phyloP scores from a whole-genome alignment of 768 basidiomycete species.

The Suillus placidus region DNA sequence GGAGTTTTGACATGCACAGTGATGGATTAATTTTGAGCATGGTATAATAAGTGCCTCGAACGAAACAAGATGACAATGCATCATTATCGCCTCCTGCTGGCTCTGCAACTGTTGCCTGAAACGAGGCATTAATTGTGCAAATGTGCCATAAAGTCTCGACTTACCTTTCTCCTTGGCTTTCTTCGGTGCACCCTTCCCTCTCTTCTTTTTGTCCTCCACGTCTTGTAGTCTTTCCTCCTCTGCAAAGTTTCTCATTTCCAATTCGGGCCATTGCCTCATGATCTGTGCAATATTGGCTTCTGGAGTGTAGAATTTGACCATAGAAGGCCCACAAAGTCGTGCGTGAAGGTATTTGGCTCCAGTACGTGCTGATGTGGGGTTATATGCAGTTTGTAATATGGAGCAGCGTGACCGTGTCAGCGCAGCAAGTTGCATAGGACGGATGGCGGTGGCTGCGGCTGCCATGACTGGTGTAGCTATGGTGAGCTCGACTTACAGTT shows the following conservation, averaged over 20 bases:
- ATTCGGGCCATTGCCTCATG: conserved; percentile 52
- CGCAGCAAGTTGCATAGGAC: conserved; percentile 56
- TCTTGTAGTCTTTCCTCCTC: conserved; percentile 73
- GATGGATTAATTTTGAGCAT: background rate
- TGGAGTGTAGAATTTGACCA: conserved; percentile 81
- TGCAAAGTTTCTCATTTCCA: conserved; percentile 63
- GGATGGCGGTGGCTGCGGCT: conserved; percentile 32
- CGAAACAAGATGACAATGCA: conserved; percentile 2
- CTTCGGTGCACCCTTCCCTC: conserved; percentile 84
- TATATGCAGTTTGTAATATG: conserved; percentile 88
- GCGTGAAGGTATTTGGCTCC: conserved; percentile 91
- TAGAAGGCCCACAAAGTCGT: conserved; percentile 81
- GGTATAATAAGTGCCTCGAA: background rate
- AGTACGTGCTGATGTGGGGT: conserved; percentile 78
- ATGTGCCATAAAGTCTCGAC: conserved; percentile 23
- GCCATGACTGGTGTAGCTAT: conserved; percentile 20
- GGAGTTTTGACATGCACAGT: background rate
- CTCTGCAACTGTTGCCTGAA: conserved; percentile 56
- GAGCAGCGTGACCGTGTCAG: conserved; percentile 65
- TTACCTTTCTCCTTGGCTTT: conserved; percentile 73
- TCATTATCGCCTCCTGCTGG: conserved; percentile 44
- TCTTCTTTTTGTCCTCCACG: conserved; percentile 63
- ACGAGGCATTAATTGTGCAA: conserved; percentile 9
- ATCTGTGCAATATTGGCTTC: conserved; percentile 57
- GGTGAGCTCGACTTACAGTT: background rate